Evolutionary conservation across 116 monocot species (phyloP).

Genomic region (Iris pallida): DNA sequence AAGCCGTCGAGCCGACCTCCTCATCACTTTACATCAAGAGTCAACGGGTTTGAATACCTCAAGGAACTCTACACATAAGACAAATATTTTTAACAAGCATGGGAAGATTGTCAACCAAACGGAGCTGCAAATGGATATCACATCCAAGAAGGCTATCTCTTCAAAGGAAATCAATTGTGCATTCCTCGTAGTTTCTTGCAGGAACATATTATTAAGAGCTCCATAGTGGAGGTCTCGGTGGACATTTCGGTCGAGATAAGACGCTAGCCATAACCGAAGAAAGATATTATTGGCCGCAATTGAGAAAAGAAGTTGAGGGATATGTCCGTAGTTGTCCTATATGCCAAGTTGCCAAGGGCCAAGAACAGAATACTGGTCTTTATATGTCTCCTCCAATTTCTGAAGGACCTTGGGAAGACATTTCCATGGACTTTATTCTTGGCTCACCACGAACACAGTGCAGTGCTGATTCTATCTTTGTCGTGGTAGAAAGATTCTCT

Average conservation of each 20-base stretch:
- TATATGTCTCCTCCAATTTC: not conserved
- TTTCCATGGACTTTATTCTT: slow-evolving; percentile 4
- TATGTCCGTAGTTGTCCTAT: not conserved
- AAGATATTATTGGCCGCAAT: not conserved
- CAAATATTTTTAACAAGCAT: no score
- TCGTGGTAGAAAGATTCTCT: slow-evolving; percentile 1
- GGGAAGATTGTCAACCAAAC: no score
- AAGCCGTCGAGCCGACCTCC: no score
- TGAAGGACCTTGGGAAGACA: not conserved
- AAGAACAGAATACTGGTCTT: not conserved
- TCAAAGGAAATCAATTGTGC: not conserved
- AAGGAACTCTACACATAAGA: no score
- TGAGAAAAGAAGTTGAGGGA: not conserved
- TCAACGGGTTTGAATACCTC: no score
- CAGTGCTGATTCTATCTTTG: not conserved
- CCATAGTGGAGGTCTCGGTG: not conserved
- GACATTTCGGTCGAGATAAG: not conserved
- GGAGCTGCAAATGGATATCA: no score
- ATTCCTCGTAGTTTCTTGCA: not conserved
- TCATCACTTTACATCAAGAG: no score
- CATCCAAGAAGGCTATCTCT: not conserved
- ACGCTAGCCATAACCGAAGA: not conserved
- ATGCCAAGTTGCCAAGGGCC: not conserved
- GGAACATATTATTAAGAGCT: not conserved
- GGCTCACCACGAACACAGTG: not conserved